A percentile compares a stretch with the other conserved stretches of the same genome.
These are phyloP conservation scores for Hyphopichia buzzinii DNA, from an alignment of 1,139 yeast species.

Conservation along the genomic window DNA sequence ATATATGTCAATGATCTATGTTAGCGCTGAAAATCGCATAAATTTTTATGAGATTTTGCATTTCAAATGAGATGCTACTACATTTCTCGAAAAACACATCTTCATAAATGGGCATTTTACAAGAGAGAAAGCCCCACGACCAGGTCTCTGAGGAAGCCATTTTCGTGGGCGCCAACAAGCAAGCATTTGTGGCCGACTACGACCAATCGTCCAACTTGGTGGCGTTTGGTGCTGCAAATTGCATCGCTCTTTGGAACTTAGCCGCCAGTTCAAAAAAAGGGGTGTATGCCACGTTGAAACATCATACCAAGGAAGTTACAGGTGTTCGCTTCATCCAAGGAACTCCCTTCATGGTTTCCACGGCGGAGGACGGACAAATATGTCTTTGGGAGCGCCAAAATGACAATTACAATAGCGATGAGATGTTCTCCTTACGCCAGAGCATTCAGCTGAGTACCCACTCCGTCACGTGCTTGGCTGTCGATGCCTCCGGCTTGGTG, in stretches of 20 bases:
- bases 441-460: slow-evolving; percentile 37
- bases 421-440: slow-evolving; percentile 26
- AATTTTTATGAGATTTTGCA: too few relatives aligned
- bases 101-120: not conserved
- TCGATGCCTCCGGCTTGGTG: slow-evolving; percentile 33
- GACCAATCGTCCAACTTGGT: slow-evolving; percentile 37
- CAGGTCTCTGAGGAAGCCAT: slow-evolving; percentile 47
- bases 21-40: too few relatives aligned
- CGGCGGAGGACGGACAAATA: slow-evolving; percentile 63
- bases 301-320: slow-evolving; percentile 56
- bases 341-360: slow-evolving; percentile 50
- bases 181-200: slow-evolving; percentile 65
- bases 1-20: too few relatives aligned
- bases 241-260: slow-evolving; percentile 78
- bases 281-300: slow-evolving; percentile 53
- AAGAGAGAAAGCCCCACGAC: not conserved
- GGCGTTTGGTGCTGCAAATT: slow-evolving; percentile 76
- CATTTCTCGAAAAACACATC: too few relatives aligned
- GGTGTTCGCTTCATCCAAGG: slow-evolving; percentile 56
- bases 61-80: too few relatives aligned
- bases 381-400: slow-evolving; percentile 52
- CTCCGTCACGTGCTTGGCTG: slow-evolving; percentile 52
- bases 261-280: slow-evolving; percentile 40
- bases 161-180: slow-evolving; percentile 79
- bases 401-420: slow-evolving; percentile 8